phyloP scores from a whole-genome alignment of 306 rosid genomes.

The Medicago lupulina region DNA sequence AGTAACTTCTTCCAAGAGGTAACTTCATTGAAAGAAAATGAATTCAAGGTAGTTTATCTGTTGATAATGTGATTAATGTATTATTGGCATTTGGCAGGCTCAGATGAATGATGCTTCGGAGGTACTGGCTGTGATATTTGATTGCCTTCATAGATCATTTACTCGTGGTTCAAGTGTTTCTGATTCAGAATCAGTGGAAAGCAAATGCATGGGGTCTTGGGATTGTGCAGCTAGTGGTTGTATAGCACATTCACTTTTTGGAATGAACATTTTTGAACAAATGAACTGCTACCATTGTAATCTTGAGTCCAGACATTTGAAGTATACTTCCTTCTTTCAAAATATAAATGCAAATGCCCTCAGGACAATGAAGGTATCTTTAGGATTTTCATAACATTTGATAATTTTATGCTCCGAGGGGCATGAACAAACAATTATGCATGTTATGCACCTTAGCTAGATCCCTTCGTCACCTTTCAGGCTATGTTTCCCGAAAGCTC shows the following conservation, averaged over 20 bases:
- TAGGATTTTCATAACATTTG: slow-evolving; percentile 5
- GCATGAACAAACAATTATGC: slow-evolving; percentile 29
- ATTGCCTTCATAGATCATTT: slow-evolving; percentile 89
- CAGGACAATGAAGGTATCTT: slow-evolving; percentile 84
- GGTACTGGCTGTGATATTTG: slow-evolving; percentile 86
- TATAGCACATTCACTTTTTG: slow-evolving; percentile 88
- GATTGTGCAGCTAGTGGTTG: slow-evolving; percentile 83
- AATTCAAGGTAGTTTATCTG: slow-evolving; percentile 30
- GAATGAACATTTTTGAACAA: slow-evolving; percentile 88
- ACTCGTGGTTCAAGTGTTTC: slow-evolving; percentile 62
- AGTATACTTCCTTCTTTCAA: slow-evolving; percentile 95
- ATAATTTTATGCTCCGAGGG: slow-evolving; percentile 32
- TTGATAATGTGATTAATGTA: slow-evolving; percentile 45
- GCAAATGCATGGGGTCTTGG: slow-evolving; percentile 73
- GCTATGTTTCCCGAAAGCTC: slow-evolving; percentile 68
- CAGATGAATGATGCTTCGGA: slow-evolving; percentile 99
- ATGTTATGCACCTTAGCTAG: slow-evolving; percentile 39
- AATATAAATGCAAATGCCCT: slow-evolving; percentile 94
- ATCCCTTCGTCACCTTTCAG: slow-evolving; percentile 56
- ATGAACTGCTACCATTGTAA: slow-evolving; percentile 88
- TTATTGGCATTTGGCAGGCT: slow-evolving; percentile 62
- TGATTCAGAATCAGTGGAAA: slow-evolving; percentile 71
- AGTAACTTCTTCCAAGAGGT: slow-evolving; percentile 97
- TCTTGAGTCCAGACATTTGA: slow-evolving; percentile 82
- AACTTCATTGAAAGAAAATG: slow-evolving; percentile 38